Conservation (phyloP, 768 basidiomycete species). For the Amanita rubescens region DNA sequence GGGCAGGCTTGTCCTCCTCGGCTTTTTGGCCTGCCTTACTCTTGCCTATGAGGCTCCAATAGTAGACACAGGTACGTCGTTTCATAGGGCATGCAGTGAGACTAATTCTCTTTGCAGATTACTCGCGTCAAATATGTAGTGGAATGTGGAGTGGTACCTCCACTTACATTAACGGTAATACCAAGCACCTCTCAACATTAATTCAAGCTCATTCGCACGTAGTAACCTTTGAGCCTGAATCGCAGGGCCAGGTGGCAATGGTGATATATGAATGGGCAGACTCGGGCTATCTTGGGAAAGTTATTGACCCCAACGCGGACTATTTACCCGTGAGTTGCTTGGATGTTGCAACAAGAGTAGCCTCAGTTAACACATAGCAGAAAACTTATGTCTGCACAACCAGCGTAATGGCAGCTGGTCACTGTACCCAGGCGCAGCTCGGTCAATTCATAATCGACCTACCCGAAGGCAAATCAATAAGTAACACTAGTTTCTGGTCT, state of each 20-base stretch:
- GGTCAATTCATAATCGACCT: constrained; percentile 88
- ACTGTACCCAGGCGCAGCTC: constrained; percentile 62
- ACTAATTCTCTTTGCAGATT: constrained; percentile 34
- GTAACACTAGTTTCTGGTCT: constrained; percentile 85
- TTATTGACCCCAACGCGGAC: constrained; percentile 45
- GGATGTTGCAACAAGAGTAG: background rate
- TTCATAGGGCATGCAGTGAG: constrained; percentile 5
- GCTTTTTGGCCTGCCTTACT: constrained; percentile 24
- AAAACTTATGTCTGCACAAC: constrained; percentile 93
- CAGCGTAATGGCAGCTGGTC: constrained; percentile 59
- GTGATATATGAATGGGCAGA: constrained; percentile 97
- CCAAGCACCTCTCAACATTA: background rate
- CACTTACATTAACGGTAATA: constrained; percentile 78
- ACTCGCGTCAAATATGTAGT: constrained; percentile 85
- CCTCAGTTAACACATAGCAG: constrained; percentile 38
- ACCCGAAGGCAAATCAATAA: constrained; percentile 50
- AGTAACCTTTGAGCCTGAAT: constrained; percentile 75
- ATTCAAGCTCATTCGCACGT: constrained; percentile 8
- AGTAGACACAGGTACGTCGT: constrained; percentile 45
- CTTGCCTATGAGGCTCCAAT: constrained; percentile 59
- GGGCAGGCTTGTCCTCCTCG: constrained; percentile 14
- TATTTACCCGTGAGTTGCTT: constrained; percentile 54
- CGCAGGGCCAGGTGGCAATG: constrained; percentile 86
- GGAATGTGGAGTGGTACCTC: constrained; percentile 85
- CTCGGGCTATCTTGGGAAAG: constrained; percentile 72